Percentiles rank a stretch among this genome's conserved stretches.
Evolutionary conservation across 768 basidiomycete species (phyloP).

Genomic region (Boletus speciosus): DNA sequence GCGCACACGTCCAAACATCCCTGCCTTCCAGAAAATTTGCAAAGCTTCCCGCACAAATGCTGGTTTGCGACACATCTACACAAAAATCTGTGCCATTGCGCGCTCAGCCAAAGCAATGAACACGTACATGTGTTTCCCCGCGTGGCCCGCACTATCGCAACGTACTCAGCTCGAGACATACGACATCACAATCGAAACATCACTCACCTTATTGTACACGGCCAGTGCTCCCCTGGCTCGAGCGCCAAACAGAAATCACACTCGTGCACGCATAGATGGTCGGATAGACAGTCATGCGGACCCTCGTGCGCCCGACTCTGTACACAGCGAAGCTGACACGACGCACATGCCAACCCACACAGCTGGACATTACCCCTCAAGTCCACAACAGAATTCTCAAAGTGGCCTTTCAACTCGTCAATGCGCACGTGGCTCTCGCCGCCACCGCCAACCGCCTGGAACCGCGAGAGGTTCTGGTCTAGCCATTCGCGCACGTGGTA

Average conservation of each 20-base stretch:
- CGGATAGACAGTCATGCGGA: constrained; percentile 48
- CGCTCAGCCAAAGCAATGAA: background rate
- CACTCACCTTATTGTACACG: constrained; percentile 49
- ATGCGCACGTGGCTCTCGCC: constrained; percentile 37
- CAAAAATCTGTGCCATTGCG: background rate
- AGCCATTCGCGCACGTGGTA: constrained; percentile 52
- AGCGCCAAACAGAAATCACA: constrained; percentile 40
- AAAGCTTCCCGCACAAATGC: constrained; percentile 56
- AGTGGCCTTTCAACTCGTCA: constrained; percentile 40
- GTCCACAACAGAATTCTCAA: constrained; percentile 43
- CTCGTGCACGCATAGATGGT: constrained; percentile 42
- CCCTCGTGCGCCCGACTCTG: constrained; percentile 43
- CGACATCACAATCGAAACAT: background rate
- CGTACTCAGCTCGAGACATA: background rate
- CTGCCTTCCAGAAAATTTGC: constrained; percentile 41
- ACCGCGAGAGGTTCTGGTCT: constrained; percentile 44
- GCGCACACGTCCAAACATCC: constrained; percentile 54
- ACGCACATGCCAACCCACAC: constrained; percentile 46
- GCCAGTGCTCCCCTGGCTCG: constrained; percentile 30
- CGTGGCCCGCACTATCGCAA: constrained; percentile 49
- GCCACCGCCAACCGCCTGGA: constrained; percentile 28
- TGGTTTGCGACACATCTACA: constrained; percentile 49
- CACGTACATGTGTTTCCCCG: constrained; percentile 51
- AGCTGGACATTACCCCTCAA: constrained; percentile 45
- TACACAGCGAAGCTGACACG: constrained; percentile 50